These are phyloP conservation scores for Phytophthora crassamura DNA, from an alignment of 352 stramenopile species.

Conservation along the genomic window DNA sequence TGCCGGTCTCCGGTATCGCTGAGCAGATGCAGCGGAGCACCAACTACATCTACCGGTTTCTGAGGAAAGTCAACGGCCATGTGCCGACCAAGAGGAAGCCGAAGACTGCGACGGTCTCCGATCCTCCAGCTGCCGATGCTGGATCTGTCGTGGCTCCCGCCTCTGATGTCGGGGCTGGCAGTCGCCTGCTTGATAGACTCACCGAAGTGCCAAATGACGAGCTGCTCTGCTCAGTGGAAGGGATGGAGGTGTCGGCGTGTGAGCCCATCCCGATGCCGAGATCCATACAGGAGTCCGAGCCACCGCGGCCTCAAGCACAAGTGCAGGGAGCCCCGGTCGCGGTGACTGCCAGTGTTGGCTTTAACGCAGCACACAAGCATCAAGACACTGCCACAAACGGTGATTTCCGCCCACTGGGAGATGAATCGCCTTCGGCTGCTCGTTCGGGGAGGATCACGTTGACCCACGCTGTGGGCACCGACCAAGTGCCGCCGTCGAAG, in stretches of 20 bases:
- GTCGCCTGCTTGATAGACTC: conserved; percentile 9
- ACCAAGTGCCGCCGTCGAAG: no score
- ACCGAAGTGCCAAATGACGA: conserved; percentile 18
- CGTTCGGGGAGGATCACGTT: no score
- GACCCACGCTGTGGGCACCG: no score
- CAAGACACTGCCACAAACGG: not conserved
- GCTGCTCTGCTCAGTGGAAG: conserved; percentile 35
- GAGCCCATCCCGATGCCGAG: conserved; percentile 28
- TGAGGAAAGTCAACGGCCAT: conserved; percentile 30
- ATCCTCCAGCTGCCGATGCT: not conserved
- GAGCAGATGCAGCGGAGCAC: conserved; percentile 42
- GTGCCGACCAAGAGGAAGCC: conserved; percentile 26
- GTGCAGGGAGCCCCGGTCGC: not conserved
- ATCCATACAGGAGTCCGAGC: conserved; percentile 7
- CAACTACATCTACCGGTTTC: conserved; percentile 42
- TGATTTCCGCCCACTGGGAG: conserved; percentile 22
- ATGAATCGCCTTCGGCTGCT: conserved; percentile 2
- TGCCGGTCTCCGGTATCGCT: conserved; percentile 49
- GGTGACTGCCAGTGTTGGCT: conserved; percentile 21
- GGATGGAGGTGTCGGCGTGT: conserved; percentile 32
- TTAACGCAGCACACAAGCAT: conserved; percentile 10
- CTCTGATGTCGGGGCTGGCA: conserved; percentile 5
- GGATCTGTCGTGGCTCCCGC: not conserved
- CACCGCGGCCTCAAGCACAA: conserved; percentile 5
- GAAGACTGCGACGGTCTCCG: conserved; percentile 1